These are phyloP conservation scores for Gaertneriomyces sp. DNA, from an alignment of 192 early-diverging fungal species.

Conservation along the genomic window DNA sequence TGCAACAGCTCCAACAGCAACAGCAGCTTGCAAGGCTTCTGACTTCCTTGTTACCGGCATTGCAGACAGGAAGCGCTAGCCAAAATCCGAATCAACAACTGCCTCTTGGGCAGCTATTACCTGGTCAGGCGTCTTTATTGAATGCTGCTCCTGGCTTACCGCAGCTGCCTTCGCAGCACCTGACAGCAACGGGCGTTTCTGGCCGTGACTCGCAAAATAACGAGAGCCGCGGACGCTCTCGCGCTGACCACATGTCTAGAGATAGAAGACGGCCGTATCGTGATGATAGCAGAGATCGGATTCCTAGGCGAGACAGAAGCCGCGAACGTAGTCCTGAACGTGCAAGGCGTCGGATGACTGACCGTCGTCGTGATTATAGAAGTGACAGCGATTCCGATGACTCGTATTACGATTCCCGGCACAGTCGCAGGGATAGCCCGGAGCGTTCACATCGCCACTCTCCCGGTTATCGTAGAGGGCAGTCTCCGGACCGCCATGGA, in stretches of 20 bases:
- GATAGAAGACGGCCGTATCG: not conserved
- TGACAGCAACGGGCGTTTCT: too few species aligned
- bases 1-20: conserved; percentile 17
- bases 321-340: conserved; percentile 20
- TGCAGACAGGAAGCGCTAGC: conserved; percentile 7
- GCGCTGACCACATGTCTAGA: conserved; percentile 14
- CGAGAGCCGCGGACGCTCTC: not conserved
- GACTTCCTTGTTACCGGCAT: conserved; percentile 11
- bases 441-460: not conserved
- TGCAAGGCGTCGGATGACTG: not conserved
- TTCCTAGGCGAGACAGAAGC: conserved; percentile 14
- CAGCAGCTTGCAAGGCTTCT: conserved; percentile 26
- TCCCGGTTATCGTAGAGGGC: not conserved
- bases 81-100: conserved; percentile 8
- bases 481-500: not conserved
- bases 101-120: conserved; percentile 1
- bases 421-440: not conserved
- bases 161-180: too few species aligned
- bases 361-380: conserved; percentile 10
- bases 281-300: conserved; percentile 12
- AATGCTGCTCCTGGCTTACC: too few species aligned
- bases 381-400: conserved; percentile 26
- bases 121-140: too few species aligned
- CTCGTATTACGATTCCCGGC: not conserved
- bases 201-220: too few species aligned